Evolutionary conservation across 352 stramenopile species (phyloP).

Genomic region (Pythium insidiosum): DNA sequence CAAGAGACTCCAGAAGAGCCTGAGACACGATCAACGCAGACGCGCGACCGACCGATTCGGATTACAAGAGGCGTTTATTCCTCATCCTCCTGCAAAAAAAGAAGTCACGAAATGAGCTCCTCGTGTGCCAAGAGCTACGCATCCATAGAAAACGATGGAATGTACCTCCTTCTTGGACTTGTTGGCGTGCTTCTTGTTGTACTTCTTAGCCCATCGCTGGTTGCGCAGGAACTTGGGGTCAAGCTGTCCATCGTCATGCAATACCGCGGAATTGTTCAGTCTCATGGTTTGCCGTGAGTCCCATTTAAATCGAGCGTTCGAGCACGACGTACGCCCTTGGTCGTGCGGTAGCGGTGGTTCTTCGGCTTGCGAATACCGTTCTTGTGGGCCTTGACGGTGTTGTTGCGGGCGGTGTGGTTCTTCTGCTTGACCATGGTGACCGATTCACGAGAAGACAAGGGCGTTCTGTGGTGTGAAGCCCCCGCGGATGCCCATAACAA

Average conservation of each 20-base stretch:
- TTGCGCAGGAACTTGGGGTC: slow-evolving; percentile 98
- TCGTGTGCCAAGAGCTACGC: slow-evolving; percentile 1
- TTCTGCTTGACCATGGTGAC: slow-evolving; percentile 93
- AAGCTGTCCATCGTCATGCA: no score
- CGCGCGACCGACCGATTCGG: no score
- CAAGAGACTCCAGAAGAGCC: no score
- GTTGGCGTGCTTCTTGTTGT: slow-evolving; percentile 88
- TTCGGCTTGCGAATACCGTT: slow-evolving; percentile 98
- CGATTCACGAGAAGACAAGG: slow-evolving; percentile 11
- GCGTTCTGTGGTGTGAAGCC: slow-evolving; percentile 9
- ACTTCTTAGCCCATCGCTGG: slow-evolving; percentile 98
- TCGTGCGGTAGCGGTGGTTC: slow-evolving; percentile 92
- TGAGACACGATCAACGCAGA: no score
- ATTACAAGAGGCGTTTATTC: no score
- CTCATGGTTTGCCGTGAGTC: no score
- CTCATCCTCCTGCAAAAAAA: no score
- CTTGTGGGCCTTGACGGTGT: slow-evolving; percentile 95
- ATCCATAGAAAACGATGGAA: not conserved
- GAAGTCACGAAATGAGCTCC: no score
- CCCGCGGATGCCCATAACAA: not conserved
- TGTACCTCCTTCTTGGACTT: slow-evolving; percentile 25
- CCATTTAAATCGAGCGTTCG: no score
- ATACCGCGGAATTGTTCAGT: no score
- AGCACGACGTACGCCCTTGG: slow-evolving; percentile 77
- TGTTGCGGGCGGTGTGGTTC: slow-evolving; percentile 97